Evolutionary conservation across 352 stramenopile species (phyloP), one percentile per base, ranked within the genome.

Genomic region (Phytophthora quininea): DNA sequence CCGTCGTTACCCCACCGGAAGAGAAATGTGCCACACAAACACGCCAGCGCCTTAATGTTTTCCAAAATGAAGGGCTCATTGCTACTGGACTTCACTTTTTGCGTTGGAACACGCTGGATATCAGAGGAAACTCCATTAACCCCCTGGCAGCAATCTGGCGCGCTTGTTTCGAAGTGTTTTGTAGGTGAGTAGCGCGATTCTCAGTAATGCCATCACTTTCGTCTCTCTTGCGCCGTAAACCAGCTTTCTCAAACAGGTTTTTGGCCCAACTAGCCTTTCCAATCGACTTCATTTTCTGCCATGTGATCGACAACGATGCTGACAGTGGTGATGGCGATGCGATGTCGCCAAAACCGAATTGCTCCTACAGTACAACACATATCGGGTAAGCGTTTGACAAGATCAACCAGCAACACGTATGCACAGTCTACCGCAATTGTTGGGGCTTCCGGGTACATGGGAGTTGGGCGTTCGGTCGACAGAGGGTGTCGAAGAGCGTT

Each of bases 261-360:
- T 70, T 74, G 12, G 84, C 80, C 84, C 84, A 92, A 6, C 71
- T 77, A 1, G 78, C 58, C 46, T 73, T 88, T 11, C 80, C 79
- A 27, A 90, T 69, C 0, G 77, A 77, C 45, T 86, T 86, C 50
- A 90, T 69, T 24, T 80, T 82, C n/a, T 79, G 70, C 81, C 81
- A 90, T 2, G 79, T 90, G 19, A 80, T 67, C 10, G 70, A 85
- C 46, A 90, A 57, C 6, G 82, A 89, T 5, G 70, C 69, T 58
- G 76, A 76, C 10, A 89, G 74, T 2, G 67, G 73, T 4, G 70
- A 76, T 31, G 77, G 58, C 8, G 83, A 88, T 35, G 82, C 81
- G 29, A 92, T 92, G 42, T 91, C 80, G 5, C 81, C 84, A 70
- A 92, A 92, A 2, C 84, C 84, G 59, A 85, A 92, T 86, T 90